Percentiles rank a stretch among this genome's conserved stretches.
Evolutionary conservation across 2,329 filamentous ascomycete genomes (phyloP).

Genomic region (Corinectria fuckeliana): DNA sequence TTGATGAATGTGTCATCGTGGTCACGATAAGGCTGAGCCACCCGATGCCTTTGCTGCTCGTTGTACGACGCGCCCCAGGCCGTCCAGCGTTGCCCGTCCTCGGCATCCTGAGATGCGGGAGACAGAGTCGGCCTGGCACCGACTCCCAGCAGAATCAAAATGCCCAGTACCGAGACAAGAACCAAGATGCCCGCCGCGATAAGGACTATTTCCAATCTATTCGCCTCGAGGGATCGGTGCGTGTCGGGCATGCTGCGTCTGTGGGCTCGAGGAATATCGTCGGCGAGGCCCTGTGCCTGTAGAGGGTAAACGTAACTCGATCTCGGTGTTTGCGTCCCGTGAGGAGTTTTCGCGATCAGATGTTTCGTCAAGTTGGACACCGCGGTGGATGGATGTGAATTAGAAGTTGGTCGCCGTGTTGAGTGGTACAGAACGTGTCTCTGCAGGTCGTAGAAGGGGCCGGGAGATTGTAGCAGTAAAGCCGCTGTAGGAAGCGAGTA

Average conservation of each 20-base stretch:
- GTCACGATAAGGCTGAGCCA: slow-evolving; percentile 24
- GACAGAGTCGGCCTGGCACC: slow-evolving; percentile 31
- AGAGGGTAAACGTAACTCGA: neutral
- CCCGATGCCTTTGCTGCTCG: slow-evolving; percentile 15
- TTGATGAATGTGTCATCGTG: slow-evolving; percentile 30
- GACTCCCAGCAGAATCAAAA: slow-evolving; percentile 42
- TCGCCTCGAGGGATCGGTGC: slow-evolving; percentile 36
- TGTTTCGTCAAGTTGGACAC: neutral
- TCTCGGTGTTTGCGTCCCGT: neutral
- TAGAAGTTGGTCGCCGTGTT: neutral
- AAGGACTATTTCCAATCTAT: slow-evolving; percentile 43
- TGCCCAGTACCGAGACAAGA: slow-evolving; percentile 42
- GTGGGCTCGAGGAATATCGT: neutral
- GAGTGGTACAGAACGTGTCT: slow-evolving; percentile 19
- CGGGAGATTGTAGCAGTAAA: neutral
- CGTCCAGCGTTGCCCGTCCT: slow-evolving; percentile 27
- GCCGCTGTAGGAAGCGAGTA: neutral
- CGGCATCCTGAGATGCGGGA: slow-evolving; percentile 15
- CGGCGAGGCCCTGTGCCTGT: neutral
- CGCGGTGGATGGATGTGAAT: neutral
- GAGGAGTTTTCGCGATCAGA: too few relatives aligned
- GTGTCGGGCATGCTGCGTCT: slow-evolving; percentile 33
- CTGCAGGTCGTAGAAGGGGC: slow-evolving; percentile 5
- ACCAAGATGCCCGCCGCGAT: slow-evolving; percentile 43
- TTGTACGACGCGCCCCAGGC: slow-evolving; percentile 26